Evolutionary conservation across 108 stramenopile genomes (phyloP).

Genomic region (Stephanodiscus triporus): DNA sequence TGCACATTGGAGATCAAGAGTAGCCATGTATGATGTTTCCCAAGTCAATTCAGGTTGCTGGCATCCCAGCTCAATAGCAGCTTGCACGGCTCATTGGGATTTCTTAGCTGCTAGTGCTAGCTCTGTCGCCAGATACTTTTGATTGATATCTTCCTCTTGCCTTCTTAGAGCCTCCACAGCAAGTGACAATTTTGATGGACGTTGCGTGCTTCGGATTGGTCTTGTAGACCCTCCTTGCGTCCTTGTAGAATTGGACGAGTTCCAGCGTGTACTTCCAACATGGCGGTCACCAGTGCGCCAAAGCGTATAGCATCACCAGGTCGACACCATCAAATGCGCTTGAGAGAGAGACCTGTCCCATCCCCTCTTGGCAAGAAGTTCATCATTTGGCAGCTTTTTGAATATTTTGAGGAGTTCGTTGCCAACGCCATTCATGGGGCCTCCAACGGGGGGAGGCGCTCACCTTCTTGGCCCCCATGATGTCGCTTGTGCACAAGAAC

Average conservation of each 20-base stretch:
- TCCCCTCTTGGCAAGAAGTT: constrained; percentile 51
- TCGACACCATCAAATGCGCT: constrained; percentile 73
- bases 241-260: constrained; percentile 80
- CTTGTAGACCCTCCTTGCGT: constrained; percentile 34
- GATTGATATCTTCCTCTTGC: too few species aligned
- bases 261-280: constrained; percentile 90
- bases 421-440: not conserved
- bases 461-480: constrained; percentile 42
- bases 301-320: constrained; percentile 76
- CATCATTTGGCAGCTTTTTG: constrained; percentile 51
- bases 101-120: too few species aligned
- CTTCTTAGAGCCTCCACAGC: too few species aligned
- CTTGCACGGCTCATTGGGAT: too few species aligned
- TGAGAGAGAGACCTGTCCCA: constrained; percentile 49
- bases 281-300: constrained; percentile 80
- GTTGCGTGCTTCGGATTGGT: constrained; percentile 33
- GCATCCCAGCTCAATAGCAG: too few species aligned
- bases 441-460: constrained; percentile 21
- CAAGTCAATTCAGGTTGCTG: too few species aligned
- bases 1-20: too few species aligned
- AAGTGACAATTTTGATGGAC: constrained; percentile 78
- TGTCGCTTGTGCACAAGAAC: constrained; percentile 67
- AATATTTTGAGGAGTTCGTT: constrained; percentile 48
- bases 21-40: too few species aligned
- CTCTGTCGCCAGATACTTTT: too few species aligned